Conservation (phyloP, 139 green algal genomes). For the Tetradesmus obliquus region DNA sequence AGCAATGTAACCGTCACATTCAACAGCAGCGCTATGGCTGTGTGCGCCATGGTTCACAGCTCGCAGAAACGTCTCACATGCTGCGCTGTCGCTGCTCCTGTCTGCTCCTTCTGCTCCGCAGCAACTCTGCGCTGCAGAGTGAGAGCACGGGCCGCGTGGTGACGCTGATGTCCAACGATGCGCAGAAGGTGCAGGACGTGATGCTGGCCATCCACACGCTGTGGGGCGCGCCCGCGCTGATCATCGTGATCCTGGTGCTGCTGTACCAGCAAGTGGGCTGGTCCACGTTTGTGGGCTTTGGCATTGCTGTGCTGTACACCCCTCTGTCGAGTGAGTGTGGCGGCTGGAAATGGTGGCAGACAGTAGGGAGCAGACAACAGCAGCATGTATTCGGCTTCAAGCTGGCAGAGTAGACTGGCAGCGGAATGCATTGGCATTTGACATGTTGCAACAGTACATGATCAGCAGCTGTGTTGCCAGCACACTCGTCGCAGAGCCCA, state of each 20-base stretch:
- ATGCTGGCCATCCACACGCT: slow-evolving; percentile 72
- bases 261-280: slow-evolving; percentile 88
- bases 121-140: slow-evolving; percentile 42
- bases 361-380: not conserved
- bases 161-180: slow-evolving; percentile 84
- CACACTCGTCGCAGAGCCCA: too few relatives aligned
- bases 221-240: slow-evolving; percentile 78
- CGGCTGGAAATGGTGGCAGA: not conserved
- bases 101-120: not conserved
- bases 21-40: too few relatives aligned
- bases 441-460: too few relatives aligned
- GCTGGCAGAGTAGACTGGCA: too few relatives aligned
- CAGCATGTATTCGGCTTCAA: not conserved
- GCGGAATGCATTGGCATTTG: too few relatives aligned
- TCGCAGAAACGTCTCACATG: too few relatives aligned
- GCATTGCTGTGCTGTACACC: slow-evolving; percentile 79
- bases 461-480: too few relatives aligned
- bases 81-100: not conserved
- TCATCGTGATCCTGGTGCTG: slow-evolving; percentile 83
- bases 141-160: slow-evolving; percentile 66
- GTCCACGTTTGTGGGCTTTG: slow-evolving; percentile 91
- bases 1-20: too few relatives aligned
- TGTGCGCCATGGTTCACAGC: too few relatives aligned
- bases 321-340: slow-evolving; percentile 66
- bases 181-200: slow-evolving; percentile 79